Evolutionary conservation across 2,329 filamentous ascomycete genomes (phyloP), one percentile per base, ranked within the genome.

Genomic region (Hirsutella minnesotensis): DNA sequence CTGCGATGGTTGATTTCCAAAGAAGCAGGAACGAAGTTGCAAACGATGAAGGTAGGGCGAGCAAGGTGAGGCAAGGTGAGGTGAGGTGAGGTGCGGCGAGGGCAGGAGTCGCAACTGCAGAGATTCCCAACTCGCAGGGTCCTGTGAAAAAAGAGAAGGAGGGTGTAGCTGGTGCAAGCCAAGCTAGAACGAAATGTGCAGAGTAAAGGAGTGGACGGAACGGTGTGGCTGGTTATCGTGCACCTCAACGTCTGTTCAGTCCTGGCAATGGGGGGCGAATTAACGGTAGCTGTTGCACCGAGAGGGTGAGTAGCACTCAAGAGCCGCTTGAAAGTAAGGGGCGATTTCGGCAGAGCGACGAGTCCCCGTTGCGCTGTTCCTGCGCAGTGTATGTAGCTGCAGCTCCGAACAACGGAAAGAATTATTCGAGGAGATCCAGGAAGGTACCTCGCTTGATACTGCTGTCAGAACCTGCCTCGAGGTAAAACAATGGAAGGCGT

Each of bases 1-100:
- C 48, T 46, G 49, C 49, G 48, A 57, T 53, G 50, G 36, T 49
- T 44, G 27, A 40, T 42, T 36, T 41, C 47, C 24, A 42, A 44
- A 43, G 44, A 16, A 37, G 35, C 22, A 42, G 46, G 46, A 45
- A 43, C 47, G 48, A 44, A 47, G 43, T 45, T 40, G 44, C 33
- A 35, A 35, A 35, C n/a, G 33, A 35, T 16, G 31, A 44, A 44
- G 40, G 41, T 29, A 37, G n/a, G 39, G 30, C 20, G 9, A 34
- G 45, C 39, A 38, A 43, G 35, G 24, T 15, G 18, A 34, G 30
- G 31, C 10, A 15, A 27, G 24, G 24, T 27, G 24, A 27, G 24
- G 24, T 12, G 7, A 37, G 33, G 44, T 34, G 31, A 29, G 36
- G 37, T 37, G 38, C 41, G 29, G 18, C 5, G 19, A 10, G 12